Percentiles rank a stretch among this genome's conserved stretches.
phyloP scores from a whole-genome alignment of 305 asterid genomes.

The Fraxinus dipetala region DNA sequence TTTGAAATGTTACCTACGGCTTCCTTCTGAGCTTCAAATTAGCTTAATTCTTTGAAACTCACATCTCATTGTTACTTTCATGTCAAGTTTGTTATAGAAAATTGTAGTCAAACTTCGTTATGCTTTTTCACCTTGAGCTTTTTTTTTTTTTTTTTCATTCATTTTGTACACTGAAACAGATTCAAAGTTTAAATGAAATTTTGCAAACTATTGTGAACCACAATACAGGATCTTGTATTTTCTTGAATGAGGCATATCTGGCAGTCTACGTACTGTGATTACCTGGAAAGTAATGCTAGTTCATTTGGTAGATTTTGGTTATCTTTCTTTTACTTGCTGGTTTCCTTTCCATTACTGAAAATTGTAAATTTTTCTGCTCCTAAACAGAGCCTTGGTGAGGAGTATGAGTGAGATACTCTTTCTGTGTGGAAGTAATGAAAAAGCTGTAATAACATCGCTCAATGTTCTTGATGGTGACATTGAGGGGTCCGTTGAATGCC shows the following conservation, averaged over 20 bases:
- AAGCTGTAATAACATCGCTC: slow-evolving; percentile 70
- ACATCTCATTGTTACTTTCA: background rate
- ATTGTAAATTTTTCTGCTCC: slow-evolving; percentile 22
- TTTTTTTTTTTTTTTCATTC: too few relatives aligned
- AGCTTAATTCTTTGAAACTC: background rate
- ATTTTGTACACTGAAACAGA: background rate
- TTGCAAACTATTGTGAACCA: background rate
- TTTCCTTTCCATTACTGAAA: slow-evolving; percentile 11
- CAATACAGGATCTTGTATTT: background rate
- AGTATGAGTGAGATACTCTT: slow-evolving; percentile 90
- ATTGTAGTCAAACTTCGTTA: background rate
- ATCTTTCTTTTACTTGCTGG: slow-evolving; percentile 7
- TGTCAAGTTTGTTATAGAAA: background rate
- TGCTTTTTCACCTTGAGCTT: background rate
- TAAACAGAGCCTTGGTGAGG: slow-evolving; percentile 75
- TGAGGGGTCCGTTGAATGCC: slow-evolving; percentile 31
- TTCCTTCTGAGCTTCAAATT: background rate
- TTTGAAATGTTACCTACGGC: background rate
- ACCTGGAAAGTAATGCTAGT: background rate
- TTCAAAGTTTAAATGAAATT: background rate
- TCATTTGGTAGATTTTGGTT: background rate
- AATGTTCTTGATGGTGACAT: slow-evolving; percentile 39
- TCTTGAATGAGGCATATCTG: background rate
- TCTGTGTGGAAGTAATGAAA: slow-evolving; percentile 68
- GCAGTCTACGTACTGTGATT: background rate